Conservation (phyloP, 208 protist species). For the Wallacemonas sp. region DNA sequence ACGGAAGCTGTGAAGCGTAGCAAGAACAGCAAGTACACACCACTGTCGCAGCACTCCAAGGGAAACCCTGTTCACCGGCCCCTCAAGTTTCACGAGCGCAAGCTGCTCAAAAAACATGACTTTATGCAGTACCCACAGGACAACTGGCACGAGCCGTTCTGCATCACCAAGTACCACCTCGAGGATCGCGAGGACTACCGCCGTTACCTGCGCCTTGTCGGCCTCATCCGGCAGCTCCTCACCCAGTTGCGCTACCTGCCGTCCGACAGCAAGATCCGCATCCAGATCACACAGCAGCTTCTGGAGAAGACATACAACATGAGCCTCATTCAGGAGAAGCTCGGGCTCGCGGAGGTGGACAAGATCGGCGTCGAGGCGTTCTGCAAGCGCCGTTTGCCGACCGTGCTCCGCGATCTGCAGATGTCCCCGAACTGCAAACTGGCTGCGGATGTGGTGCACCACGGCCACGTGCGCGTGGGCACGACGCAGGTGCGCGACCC, state of each 20-base stretch:
- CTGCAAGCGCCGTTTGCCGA: constrained; percentile 87
- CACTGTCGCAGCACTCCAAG: constrained; percentile 66
- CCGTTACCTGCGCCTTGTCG: constrained; percentile 86
- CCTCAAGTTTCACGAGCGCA: constrained; percentile 90
- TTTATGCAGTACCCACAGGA: constrained; percentile 93
- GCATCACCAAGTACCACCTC: constrained; percentile 93
- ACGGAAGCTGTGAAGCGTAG: constrained; percentile 61
- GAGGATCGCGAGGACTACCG: constrained; percentile 93
- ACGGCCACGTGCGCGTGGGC: constrained; percentile 90
- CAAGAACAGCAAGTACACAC: constrained; percentile 84
- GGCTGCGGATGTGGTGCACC: constrained; percentile 80
- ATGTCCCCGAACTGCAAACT: constrained; percentile 90
- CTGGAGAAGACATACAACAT: constrained; percentile 91
- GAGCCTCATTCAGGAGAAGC: constrained; percentile 87
- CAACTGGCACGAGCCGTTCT: constrained; percentile 92
- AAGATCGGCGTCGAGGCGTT: constrained; percentile 91
- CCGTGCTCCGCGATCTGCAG: constrained; percentile 84
- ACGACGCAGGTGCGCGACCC: constrained; percentile 88
- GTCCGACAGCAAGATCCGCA: constrained; percentile 83
- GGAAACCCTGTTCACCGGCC: constrained; percentile 84
- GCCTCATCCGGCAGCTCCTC: constrained; percentile 85
- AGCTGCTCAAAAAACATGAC: constrained; percentile 91
- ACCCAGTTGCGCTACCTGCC: constrained; percentile 89
- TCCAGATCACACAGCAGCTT: constrained; percentile 91
- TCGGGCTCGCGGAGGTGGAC: constrained; percentile 85